Evolutionary conservation across 495 filamentous ascomycete genomes (phyloP).

Genomic region (Tuber indicum): DNA sequence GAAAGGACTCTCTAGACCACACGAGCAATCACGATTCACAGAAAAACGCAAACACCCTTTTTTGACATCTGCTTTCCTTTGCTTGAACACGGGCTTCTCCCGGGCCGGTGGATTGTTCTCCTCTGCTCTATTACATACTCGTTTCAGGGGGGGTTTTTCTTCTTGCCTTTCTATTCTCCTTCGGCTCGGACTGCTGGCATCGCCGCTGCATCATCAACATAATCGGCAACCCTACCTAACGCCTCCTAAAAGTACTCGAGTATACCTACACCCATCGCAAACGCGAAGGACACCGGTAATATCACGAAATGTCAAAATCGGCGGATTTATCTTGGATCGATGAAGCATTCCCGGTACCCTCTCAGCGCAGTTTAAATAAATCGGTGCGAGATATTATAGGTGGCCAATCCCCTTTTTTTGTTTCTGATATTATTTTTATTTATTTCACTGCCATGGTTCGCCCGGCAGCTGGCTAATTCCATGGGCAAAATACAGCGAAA

Average conservation of each 20-base stretch:
- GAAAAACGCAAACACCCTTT: neutral
- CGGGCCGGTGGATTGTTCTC: neutral
- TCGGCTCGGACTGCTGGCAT: neutral
- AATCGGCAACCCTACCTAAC: neutral
- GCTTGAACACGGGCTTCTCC: neutral
- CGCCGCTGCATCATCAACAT: neutral
- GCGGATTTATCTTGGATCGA: slow-evolving; percentile 38
- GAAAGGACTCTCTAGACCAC: neutral
- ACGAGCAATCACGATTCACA: neutral
- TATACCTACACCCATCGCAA: slow-evolving; percentile 10
- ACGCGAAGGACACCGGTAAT: neutral
- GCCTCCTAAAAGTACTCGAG: slow-evolving; percentile 3
- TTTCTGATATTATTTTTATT: neutral
- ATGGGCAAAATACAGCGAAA: slow-evolving; percentile 19
- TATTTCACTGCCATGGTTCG: neutral
- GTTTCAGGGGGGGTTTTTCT: neutral
- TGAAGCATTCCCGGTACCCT: slow-evolving; percentile 34
- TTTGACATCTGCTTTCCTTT: neutral
- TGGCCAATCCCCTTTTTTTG: slow-evolving; percentile 11
- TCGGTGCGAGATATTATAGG: slow-evolving; percentile 38
- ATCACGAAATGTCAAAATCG: slow-evolving; percentile 17
- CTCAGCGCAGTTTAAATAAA: slow-evolving; percentile 30
- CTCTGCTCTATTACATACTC: neutral
- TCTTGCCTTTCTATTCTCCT: neutral
- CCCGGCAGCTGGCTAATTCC: slow-evolving; percentile 1